phyloP scores from a whole-genome alignment of 139 green algal genomes.

The Asterochloris sp. region DNA sequence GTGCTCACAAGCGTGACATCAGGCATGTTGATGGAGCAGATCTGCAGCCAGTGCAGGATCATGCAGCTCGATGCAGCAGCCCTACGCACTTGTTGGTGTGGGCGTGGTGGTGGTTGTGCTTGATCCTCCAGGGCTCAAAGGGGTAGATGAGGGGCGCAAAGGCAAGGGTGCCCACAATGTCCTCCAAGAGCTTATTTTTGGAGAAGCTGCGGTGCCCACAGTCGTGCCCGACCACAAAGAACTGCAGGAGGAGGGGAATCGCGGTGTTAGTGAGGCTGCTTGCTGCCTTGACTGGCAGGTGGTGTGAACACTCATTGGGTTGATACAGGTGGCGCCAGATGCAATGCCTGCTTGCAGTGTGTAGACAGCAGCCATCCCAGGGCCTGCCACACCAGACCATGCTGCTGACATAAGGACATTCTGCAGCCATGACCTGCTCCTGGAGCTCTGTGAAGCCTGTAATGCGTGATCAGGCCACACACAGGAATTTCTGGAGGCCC shows the following conservation, averaged over 20 bases:
- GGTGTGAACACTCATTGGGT: not conserved
- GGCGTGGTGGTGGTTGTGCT: slow-evolving; percentile 98
- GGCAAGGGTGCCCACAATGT: slow-evolving; percentile 93
- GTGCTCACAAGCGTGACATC: not conserved
- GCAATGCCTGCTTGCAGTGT: not conserved
- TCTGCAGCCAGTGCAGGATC: not conserved
- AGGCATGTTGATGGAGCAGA: not conserved
- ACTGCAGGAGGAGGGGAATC: slow-evolving; percentile 40
- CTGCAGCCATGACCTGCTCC: too few species aligned
- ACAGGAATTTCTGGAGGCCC: too few species aligned
- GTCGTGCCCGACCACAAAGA: slow-evolving; percentile 95
- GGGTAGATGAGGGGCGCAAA: slow-evolving; percentile 95
- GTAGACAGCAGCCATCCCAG: not conserved
- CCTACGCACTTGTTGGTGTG: slow-evolving; percentile 93
- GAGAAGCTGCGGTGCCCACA: slow-evolving; percentile 91
- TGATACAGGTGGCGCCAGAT: not conserved
- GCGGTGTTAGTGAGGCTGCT: not conserved
- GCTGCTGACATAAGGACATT: too few species aligned
- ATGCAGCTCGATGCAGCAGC: not conserved
- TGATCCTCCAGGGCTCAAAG: slow-evolving; percentile 98
- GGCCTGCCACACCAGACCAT: not conserved
- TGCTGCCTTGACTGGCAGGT: not conserved
- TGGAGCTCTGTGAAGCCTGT: too few species aligned
- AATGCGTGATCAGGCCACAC: too few species aligned
- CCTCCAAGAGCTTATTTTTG: slow-evolving; percentile 94